phyloP scores from a whole-genome alignment of 768 basidiomycete genomes.

The Suillus paluster region DNA sequence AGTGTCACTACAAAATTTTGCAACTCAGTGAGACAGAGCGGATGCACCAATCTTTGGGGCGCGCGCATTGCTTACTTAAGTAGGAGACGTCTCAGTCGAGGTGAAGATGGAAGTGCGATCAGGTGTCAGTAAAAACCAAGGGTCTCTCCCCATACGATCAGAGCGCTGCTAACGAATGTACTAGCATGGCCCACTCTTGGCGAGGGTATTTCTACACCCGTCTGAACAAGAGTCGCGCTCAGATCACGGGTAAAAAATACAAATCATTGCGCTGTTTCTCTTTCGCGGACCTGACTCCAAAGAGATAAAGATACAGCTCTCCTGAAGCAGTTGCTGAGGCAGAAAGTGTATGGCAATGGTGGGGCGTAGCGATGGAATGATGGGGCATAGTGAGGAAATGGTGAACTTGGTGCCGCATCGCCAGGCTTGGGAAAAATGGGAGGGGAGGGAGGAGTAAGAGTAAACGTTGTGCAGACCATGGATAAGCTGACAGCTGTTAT shows the following conservation, averaged over 20 bases:
- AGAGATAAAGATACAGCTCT: slow-evolving; percentile 94
- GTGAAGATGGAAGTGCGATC: too few species aligned
- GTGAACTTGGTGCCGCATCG: slow-evolving; percentile 70
- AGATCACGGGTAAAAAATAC: slow-evolving; percentile 87
- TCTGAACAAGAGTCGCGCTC: slow-evolving; percentile 82
- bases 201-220: slow-evolving; percentile 85
- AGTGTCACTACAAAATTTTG: too few species aligned
- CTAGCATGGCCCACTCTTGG: slow-evolving; percentile 96
- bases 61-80: too few species aligned
- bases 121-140: too few species aligned
- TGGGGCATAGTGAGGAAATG: slow-evolving; percentile 98
- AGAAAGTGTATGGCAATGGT: slow-evolving; percentile 91
- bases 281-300: slow-evolving; percentile 98
- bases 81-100: too few species aligned
- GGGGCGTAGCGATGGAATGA: too few species aligned
- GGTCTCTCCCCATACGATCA: slow-evolving; percentile 95
- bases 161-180: slow-evolving; percentile 92
- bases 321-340: slow-evolving; percentile 74
- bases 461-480: slow-evolving; percentile 85
- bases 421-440: slow-evolving; percentile 71
- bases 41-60: too few species aligned
- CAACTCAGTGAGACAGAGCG: too few species aligned
- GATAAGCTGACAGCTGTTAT: slow-evolving; percentile 67
- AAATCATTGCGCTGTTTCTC: slow-evolving; percentile 91
- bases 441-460: slow-evolving; percentile 68